Evolutionary conservation across 768 basidiomycete genomes (phyloP).

Genomic region (Gyrodon lividus): DNA sequence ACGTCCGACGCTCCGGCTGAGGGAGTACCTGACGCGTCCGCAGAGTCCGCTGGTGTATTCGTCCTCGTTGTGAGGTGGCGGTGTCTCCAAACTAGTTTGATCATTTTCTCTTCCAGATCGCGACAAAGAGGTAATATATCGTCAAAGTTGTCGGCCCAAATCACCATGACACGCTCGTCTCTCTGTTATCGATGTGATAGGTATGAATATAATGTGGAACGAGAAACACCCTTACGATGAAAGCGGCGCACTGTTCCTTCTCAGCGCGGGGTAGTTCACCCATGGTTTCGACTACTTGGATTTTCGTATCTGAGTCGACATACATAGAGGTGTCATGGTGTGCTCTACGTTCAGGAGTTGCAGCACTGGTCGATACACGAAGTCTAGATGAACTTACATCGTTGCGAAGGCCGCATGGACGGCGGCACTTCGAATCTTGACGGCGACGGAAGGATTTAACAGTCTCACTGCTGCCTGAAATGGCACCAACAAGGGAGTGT

Average conservation of each 20-base stretch:
- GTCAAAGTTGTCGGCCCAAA: slow-evolving; percentile 85
- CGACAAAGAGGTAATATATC: slow-evolving; percentile 66
- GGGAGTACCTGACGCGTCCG: slow-evolving; percentile 39
- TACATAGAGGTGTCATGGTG: slow-evolving; percentile 58
- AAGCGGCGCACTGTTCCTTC: slow-evolving; percentile 90
- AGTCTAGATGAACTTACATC: slow-evolving; percentile 45
- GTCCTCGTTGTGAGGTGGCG: slow-evolving; percentile 30
- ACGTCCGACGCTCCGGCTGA: slow-evolving; percentile 52
- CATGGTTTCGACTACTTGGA: slow-evolving; percentile 79
- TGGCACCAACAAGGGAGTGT: slow-evolving; percentile 69
- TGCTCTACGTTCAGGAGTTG: slow-evolving; percentile 35
- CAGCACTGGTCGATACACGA: background rate
- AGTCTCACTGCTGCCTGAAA: slow-evolving; percentile 74
- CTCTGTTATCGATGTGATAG: slow-evolving; percentile 43
- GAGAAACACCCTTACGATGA: slow-evolving; percentile 56
- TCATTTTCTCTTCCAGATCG: slow-evolving; percentile 76
- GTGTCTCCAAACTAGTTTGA: slow-evolving; percentile 73
- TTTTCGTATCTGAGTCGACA: slow-evolving; percentile 77
- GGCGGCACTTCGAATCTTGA: slow-evolving; percentile 78
- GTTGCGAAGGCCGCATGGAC: slow-evolving; percentile 74
- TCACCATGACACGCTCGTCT: slow-evolving; percentile 75
- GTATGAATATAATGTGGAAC: background rate
- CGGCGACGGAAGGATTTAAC: slow-evolving; percentile 81
- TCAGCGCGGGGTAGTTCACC: slow-evolving; percentile 69
- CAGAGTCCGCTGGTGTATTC: slow-evolving; percentile 17